Base-by-base conservation (phyloP, 345 rosid genomes). In the Eucalyptus dawsonii region DNA sequence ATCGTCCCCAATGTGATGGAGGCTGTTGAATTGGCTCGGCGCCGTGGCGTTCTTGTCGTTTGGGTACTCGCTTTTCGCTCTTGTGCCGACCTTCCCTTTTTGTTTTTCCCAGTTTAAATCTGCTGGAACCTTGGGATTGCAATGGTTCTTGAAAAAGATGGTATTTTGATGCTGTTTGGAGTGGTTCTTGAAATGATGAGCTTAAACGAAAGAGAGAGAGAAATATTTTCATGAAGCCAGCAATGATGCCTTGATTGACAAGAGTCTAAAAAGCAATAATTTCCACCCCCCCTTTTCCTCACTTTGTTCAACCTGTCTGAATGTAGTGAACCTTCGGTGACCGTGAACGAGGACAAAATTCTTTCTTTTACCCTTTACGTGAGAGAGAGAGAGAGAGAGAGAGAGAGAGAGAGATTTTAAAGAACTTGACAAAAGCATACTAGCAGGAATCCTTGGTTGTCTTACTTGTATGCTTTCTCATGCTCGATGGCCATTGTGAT, bases 11-110 rank as follows among this genome's bases (percentile, higher is more conserved):
- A 94, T 89, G 98, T 97, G 29, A 88, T 97, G 11, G 93, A 90
- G 89, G 92, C 95, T 10, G 97, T 97, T 54, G 95, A 95, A 69
- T 89, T 94, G 88, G 96, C 99, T 31, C 93, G 99, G 95, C 92
- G 92, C 90, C 97, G 94, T 86, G 97, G 96, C n/a, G 86, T 96
- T 86, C 95, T 95, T 83, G 95, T 97, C 1, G 91, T 95, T 86
- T 97, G 99, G 99, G 99, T 97, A 94, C 60, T 11, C 53, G 50
- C n/a, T 53, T 62, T 9, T 56, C 16, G 14, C 45, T 62, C 14
- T 22, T 80, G 54, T 86, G 16, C 88, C 27, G 53, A 49, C n/a
- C 19, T 25, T 21, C 49, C 16, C 21, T 6, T 24, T 6, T 53
- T 21, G 58, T 53, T 86, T 87, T n/a, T 21, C 27, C 85, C 85